phyloP scores from a whole-genome alignment of 495 filamentous ascomycete species.

The Penicillium cataractarum region DNA sequence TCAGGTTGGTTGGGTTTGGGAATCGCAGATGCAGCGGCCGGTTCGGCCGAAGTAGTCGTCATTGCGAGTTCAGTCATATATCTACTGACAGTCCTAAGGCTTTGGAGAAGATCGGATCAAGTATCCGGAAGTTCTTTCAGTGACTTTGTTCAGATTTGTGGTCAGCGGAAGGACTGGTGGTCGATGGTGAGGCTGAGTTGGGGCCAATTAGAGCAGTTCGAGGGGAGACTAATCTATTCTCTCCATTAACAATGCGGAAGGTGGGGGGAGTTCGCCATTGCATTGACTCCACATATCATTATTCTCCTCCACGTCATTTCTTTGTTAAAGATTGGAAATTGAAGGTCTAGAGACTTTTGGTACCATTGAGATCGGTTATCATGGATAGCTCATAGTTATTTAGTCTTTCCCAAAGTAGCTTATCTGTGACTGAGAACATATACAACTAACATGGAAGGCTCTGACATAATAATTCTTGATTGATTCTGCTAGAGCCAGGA shows the following conservation, averaged over 20 bases:
- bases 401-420: no score
- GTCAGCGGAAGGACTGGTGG: neutral
- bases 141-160: neutral
- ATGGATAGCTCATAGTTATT: no score
- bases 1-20: constrained; percentile 9
- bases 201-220: neutral
- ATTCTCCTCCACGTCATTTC: neutral
- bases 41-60: constrained; percentile 12
- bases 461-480: no score
- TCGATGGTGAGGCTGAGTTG: constrained; percentile 5
- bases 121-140: neutral
- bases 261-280: constrained; percentile 13
- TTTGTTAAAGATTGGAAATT: neutral
- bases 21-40: constrained; percentile 18
- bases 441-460: no score
- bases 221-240: neutral
- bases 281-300: constrained; percentile 4
- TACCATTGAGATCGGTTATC: neutral
- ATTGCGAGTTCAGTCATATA: constrained; percentile 16
- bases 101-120: neutral
- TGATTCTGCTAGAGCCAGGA: no score
- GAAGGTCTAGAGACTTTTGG: neutral
- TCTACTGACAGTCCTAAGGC: neutral
- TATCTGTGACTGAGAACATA: no score
- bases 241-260: neutral